A percentile compares a stretch with the other conserved stretches of the same genome.
These are phyloP conservation scores for Sclerotinia spermophila DNA, from an alignment of 2,329 filamentous ascomycete genomes.

Conservation along the genomic window DNA sequence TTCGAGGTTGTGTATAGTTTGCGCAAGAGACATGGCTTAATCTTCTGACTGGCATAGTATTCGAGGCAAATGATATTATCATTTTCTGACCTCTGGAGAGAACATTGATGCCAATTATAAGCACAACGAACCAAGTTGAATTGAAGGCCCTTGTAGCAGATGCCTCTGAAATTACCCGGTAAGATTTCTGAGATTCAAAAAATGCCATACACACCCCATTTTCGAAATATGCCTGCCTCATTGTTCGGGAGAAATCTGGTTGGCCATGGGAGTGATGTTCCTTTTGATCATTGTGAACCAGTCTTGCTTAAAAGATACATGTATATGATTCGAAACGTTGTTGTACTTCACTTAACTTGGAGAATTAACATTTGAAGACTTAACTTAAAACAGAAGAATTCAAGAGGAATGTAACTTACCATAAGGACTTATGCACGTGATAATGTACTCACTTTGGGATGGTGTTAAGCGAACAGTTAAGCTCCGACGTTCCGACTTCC, in stretches of 20 bases:
- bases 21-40: not conserved
- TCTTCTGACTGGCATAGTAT: not conserved
- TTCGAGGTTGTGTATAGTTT: not conserved
- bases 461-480: not conserved
- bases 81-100: not conserved
- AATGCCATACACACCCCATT: not conserved
- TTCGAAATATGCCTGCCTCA: not conserved
- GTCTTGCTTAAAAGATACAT: not conserved
- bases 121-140: not conserved
- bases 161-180: not conserved
- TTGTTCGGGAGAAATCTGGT: not conserved
- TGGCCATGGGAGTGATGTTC: not conserved
- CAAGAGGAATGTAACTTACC: not conserved
- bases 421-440: not conserved
- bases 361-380: not conserved
- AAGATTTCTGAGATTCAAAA: not conserved
- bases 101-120: not conserved
- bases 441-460: not conserved
- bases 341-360: not conserved
- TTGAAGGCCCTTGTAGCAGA: not conserved
- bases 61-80: not conserved
- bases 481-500: not conserved
- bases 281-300: not conserved
- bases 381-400: not conserved
- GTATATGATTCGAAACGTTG: not conserved